Evolutionary conservation across 306 rosid species (phyloP).

Genomic region (Lathyrus sativus): DNA sequence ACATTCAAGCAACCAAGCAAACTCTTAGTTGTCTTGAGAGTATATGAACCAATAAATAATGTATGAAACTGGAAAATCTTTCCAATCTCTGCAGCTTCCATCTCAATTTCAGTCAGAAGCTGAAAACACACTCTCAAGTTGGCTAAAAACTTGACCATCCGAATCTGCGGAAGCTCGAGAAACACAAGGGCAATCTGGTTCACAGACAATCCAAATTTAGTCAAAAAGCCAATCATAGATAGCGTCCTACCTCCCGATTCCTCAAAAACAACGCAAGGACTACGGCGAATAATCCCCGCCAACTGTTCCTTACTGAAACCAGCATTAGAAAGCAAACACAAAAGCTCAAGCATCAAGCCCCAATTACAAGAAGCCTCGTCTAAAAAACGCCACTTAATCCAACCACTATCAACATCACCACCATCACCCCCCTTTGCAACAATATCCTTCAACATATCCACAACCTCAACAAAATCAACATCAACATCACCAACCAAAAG

Average conservation of each 20-base stretch:
- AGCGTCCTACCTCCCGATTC: conserved; percentile 61
- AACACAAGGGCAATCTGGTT: conserved; percentile 52
- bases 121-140: conserved; percentile 58
- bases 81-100: conserved; percentile 60
- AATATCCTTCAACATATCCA: conserved; percentile 52
- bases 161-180: conserved; percentile 59
- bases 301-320: conserved; percentile 46
- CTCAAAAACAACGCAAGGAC: conserved; percentile 61
- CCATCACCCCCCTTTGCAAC: conserved; percentile 39
- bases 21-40: conserved; percentile 57
- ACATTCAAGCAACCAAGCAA: conserved; percentile 53
- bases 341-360: conserved; percentile 54
- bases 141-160: conserved; percentile 45
- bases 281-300: conserved; percentile 43
- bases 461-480: conserved; percentile 47
- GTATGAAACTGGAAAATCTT: conserved; percentile 55
- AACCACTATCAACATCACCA: conserved; percentile 37
- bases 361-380: conserved; percentile 54
- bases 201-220: conserved; percentile 59
- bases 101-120: conserved; percentile 57
- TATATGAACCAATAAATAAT: conserved; percentile 55
- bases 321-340: conserved; percentile 47
- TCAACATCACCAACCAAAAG: conserved; percentile 66
- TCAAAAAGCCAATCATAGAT: conserved; percentile 56
- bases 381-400: conserved; percentile 51